Evolutionary conservation across 1,139 yeast genomes (phyloP).

Genomic region (Nakaseomyces nivariensis): DNA sequence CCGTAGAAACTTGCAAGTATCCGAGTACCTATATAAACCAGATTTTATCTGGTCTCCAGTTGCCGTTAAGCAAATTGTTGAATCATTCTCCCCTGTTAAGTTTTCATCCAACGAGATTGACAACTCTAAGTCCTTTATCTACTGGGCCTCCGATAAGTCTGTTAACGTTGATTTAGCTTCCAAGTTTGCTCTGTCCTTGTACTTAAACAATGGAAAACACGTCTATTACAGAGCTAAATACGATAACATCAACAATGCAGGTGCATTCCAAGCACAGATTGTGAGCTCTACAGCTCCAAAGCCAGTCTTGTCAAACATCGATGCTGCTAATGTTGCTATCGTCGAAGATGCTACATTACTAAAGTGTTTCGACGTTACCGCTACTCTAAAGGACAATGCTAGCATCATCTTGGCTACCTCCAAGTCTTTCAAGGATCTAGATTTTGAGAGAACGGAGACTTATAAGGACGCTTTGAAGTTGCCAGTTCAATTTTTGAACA

Average conservation of each 20-base stretch:
- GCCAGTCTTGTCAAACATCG: slow-evolving; percentile 33
- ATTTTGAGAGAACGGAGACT: slow-evolving; percentile 22
- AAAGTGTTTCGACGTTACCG: slow-evolving; percentile 48
- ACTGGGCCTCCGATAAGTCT: slow-evolving; percentile 64
- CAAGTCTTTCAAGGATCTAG: slow-evolving; percentile 16
- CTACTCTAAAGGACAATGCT: slow-evolving; percentile 50
- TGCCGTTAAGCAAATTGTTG: slow-evolving; percentile 41
- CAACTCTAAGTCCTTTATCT: slow-evolving; percentile 34
- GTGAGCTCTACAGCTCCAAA: slow-evolving; percentile 32
- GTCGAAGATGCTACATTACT: slow-evolving; percentile 52
- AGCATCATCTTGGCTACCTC: slow-evolving; percentile 39
- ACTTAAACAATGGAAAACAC: slow-evolving; percentile 49
- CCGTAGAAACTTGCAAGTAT: slow-evolving; percentile 32
- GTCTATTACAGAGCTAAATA: slow-evolving; percentile 54
- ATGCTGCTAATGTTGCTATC: slow-evolving; percentile 52
- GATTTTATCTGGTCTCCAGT: slow-evolving; percentile 49
- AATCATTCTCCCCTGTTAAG: slow-evolving; percentile 6
- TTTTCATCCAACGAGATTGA: not conserved
- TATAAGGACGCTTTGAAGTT: slow-evolving; percentile 40
- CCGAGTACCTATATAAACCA: slow-evolving; percentile 44
- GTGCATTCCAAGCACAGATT: slow-evolving; percentile 71
- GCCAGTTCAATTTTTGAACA: slow-evolving; percentile 43
- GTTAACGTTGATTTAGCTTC: slow-evolving; percentile 48
- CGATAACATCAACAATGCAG: slow-evolving; percentile 66
- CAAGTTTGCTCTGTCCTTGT: slow-evolving; percentile 60